Percentiles rank a stretch among this genome's conserved stretches.
phyloP scores from a whole-genome alignment of 805 yeast species.

The Yamadazyma nakazawae region DNA sequence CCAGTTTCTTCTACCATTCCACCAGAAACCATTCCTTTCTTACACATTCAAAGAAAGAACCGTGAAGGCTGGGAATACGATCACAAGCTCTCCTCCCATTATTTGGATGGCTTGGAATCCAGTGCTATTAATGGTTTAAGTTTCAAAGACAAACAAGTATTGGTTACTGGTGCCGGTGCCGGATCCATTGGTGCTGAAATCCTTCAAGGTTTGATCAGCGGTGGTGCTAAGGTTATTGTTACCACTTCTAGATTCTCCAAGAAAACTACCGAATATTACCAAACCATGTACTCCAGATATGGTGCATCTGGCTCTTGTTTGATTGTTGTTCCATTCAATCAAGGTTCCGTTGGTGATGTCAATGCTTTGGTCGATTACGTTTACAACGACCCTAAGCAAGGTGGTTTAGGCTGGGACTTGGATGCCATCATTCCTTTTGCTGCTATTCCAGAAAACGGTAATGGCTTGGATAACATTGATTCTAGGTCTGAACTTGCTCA shows the following conservation, averaged over 20 bases:
- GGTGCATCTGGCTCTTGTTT: slow-evolving; percentile 92
- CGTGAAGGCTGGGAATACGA: slow-evolving; percentile 84
- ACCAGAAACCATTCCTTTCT: slow-evolving; percentile 87
- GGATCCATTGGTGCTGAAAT: slow-evolving; percentile 99
- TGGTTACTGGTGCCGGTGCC: slow-evolving; percentile 97
- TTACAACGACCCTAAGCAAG: slow-evolving; percentile 76
- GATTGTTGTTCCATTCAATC: slow-evolving; percentile 97
- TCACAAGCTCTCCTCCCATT: slow-evolving; percentile 67
- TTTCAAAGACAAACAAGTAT: slow-evolving; percentile 81
- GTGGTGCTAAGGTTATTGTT: slow-evolving; percentile 97
- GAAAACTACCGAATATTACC: slow-evolving; percentile 93
- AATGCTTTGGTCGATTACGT: slow-evolving; percentile 81
- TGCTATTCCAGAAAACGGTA: slow-evolving; percentile 98
- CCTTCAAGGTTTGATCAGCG: slow-evolving; percentile 88
- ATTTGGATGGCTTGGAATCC: slow-evolving; percentile 85
- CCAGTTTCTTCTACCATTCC: slow-evolving; percentile 75
- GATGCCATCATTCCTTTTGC: slow-evolving; percentile 97
- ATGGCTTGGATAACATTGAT: slow-evolving; percentile 87
- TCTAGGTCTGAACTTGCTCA: slow-evolving; percentile 97
- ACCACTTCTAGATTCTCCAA: slow-evolving; percentile 95
- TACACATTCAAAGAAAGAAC: slow-evolving; percentile 81
- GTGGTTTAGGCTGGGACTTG: slow-evolving; percentile 97
- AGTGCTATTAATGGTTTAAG: slow-evolving; percentile 95
- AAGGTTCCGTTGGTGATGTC: slow-evolving; percentile 94
- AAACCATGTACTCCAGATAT: slow-evolving; percentile 83